A percentile compares a stretch with the other conserved stretches of the same genome.
Conservation (phyloP, 164 flowering plant genomes). For the Euptelea pleiosperma region DNA sequence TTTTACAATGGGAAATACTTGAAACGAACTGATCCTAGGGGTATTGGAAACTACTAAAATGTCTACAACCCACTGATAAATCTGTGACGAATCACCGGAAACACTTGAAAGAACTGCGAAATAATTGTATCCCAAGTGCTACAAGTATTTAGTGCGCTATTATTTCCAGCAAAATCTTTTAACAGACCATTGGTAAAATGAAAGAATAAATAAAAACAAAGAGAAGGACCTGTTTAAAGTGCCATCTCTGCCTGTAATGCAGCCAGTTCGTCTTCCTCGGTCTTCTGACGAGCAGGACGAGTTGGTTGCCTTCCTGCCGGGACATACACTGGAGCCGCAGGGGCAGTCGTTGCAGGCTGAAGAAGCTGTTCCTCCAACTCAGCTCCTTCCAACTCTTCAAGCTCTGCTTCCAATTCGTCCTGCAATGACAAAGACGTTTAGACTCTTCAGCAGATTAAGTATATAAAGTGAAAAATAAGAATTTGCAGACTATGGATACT, state of each 20-base stretch:
- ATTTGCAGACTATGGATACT: constrained; percentile 16
- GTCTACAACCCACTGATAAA: no score
- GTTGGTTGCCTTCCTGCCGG: constrained; percentile 38
- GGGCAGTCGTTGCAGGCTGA: constrained; percentile 42
- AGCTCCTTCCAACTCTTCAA: constrained; percentile 50
- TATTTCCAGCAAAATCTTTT: no score
- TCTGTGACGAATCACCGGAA: no score
- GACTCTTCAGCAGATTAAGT: not conserved
- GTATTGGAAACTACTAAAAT: no score
- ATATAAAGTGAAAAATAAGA: not conserved
- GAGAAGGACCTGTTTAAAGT: constrained; percentile 25
- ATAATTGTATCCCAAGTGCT: no score
- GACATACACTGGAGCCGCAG: constrained; percentile 28
- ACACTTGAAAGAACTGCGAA: no score
- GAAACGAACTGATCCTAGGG: no score
- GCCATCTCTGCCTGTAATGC: constrained; percentile 53
- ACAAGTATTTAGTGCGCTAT: no score
- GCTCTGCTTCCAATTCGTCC: constrained; percentile 59
- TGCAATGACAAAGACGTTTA: constrained; percentile 16
- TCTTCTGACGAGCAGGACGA: constrained; percentile 34
- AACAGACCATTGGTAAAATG: not conserved
- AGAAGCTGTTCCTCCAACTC: constrained; percentile 55
- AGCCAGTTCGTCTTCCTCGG: constrained; percentile 49
- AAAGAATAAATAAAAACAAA: not conserved
- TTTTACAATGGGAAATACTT: no score